A percentile compares a stretch with the other conserved stretches of the same genome.
Evolutionary conservation across 345 rosid genomes (phyloP).

Genomic region (Psidium friedrichsthalianum): DNA sequence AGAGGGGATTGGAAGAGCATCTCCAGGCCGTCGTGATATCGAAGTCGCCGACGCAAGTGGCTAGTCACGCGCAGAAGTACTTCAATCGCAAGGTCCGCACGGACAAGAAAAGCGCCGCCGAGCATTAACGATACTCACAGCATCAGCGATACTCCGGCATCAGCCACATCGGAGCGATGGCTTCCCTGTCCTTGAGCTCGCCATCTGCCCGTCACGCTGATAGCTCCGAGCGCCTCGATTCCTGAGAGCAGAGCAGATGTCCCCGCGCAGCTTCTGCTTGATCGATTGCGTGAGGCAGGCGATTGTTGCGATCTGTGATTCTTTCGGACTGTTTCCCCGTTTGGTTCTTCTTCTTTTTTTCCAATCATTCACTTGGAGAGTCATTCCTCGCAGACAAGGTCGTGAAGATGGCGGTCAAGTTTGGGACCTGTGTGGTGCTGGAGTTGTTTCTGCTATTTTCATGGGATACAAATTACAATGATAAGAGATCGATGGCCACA

Average conservation of each 20-base stretch:
- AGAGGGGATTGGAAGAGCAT: conserved; percentile 11
- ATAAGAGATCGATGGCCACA: background rate
- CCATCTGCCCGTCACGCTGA: background rate
- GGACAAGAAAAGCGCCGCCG: background rate
- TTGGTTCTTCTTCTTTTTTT: background rate
- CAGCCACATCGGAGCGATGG: background rate
- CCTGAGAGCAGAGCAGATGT: background rate
- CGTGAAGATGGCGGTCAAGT: background rate
- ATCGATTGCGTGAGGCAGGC: background rate
- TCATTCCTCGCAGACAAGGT: background rate
- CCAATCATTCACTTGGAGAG: background rate
- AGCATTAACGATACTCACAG: background rate
- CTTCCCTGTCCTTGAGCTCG: background rate
- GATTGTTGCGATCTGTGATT: background rate
- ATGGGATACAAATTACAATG: background rate
- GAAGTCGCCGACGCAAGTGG: conserved; percentile 4
- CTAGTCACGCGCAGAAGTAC: conserved; percentile 14
- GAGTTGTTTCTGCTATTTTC: background rate
- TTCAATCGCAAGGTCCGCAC: background rate
- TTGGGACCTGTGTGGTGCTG: background rate
- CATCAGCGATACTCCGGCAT: background rate
- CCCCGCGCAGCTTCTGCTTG: background rate
- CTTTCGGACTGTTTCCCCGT: background rate
- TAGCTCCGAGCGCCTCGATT: background rate
- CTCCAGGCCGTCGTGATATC: background rate